Evolutionary conservation across 345 rosid species (phyloP), one percentile per base, ranked within the genome.

Genomic region (Noccaea caerulescens): DNA sequence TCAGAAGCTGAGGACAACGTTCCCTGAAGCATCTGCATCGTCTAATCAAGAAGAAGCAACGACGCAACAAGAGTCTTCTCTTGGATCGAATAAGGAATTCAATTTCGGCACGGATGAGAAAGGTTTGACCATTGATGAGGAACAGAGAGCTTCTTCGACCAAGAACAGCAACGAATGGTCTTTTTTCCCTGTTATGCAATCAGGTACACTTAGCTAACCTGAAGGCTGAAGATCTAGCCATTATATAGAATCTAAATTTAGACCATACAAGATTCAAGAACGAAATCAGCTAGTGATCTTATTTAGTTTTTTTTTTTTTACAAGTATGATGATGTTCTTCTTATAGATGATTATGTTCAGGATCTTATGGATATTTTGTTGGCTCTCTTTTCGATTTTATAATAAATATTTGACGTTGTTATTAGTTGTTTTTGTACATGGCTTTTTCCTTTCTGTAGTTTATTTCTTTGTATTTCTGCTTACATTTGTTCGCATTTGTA

Each of bases 171-270:
- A 45, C 32, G 10, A 69, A 7, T 91, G 97, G 99, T 86, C 97
- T 6, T 89, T 88, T 83, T 90, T 89, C 83, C 97, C 93, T 14
- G 72, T 88, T 79, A 72, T 85, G 71, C 96, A 85, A 66, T 75
- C 94, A 60, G 79, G 87, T 73, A 41, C 76, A 49, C 80, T 86
- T 12, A 77, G 90, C 79, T 90, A 83, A 84, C 76, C 7, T 61
- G 42, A 11, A 43, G 25, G 25, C n/a, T 3, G 6, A 59, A 52
- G 58, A 13, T 51, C 5, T 42, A 49, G 53, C 8, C 7, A 10
- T 27, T 27, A 27, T 42, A 3, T 37, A 61, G 74, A 68, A 27
- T 68, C 59, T 61, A 16, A 75, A 68, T 42, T 68, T 56, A 4
- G 45, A 66, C 7, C 30, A 27, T 27, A 27, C 30, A 6, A 51